Conservation (phyloP, 2,329 filamentous ascomycete species). For the Xylaria sp. region DNA sequence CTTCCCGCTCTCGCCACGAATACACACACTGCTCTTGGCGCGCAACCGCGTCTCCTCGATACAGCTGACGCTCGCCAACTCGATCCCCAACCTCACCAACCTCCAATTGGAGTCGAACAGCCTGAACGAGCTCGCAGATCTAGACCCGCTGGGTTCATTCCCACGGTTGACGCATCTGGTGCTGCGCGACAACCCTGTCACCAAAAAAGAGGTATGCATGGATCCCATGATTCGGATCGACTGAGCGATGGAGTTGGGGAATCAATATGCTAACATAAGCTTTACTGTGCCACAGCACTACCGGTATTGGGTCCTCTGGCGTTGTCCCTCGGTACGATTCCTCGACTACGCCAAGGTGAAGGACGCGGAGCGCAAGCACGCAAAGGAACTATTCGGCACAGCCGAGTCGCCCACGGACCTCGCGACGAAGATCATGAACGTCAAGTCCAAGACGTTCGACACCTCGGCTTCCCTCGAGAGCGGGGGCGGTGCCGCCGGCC, state of each 20-base stretch:
- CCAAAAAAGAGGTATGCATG: slow-evolving; percentile 86
- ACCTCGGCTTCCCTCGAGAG: slow-evolving; percentile 54
- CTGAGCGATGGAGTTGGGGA: background rate
- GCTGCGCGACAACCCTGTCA: slow-evolving; percentile 87
- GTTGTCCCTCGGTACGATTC: slow-evolving; percentile 84
- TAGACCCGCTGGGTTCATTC: slow-evolving; percentile 81
- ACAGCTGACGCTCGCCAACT: slow-evolving; percentile 76
- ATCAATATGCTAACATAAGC: slow-evolving; percentile 10
- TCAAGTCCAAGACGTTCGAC: slow-evolving; percentile 82
- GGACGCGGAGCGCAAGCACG: slow-evolving; percentile 80
- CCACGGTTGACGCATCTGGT: slow-evolving; percentile 79
- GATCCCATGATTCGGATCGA: background rate
- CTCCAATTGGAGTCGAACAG: slow-evolving; percentile 87
- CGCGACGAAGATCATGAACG: slow-evolving; percentile 84
- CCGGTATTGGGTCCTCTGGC: slow-evolving; percentile 90
- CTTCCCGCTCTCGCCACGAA: slow-evolving; percentile 89
- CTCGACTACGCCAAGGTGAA: slow-evolving; percentile 94
- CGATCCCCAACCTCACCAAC: slow-evolving; percentile 83
- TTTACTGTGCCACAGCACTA: slow-evolving; percentile 72
- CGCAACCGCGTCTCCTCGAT: slow-evolving; percentile 88
- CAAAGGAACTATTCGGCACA: slow-evolving; percentile 85
- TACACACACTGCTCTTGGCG: slow-evolving; percentile 87
- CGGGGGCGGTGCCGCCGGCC: slow-evolving; percentile 57
- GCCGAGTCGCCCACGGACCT: slow-evolving; percentile 79
- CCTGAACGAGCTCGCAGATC: slow-evolving; percentile 82